Evolutionary conservation across 805 yeast genomes (phyloP).

Genomic region (Yamadazyma insecticola): DNA sequence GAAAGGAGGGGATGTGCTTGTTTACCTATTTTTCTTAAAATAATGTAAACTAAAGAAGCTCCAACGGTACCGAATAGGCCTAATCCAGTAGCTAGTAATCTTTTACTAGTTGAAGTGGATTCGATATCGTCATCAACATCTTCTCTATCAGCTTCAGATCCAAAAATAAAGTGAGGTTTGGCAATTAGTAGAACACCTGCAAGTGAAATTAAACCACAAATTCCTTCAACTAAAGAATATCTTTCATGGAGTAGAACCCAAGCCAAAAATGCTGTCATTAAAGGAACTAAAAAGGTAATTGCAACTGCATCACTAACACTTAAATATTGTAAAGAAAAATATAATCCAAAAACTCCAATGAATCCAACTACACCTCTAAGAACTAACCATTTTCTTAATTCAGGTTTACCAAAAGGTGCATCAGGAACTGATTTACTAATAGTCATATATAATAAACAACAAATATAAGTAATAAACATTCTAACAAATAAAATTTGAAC

Average conservation of each 20-base stretch:
- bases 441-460: constrained; percentile 55
- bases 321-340: constrained; percentile 67
- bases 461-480: constrained; percentile 65
- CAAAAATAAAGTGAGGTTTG: constrained; percentile 71
- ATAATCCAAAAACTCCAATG: constrained; percentile 75
- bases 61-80: constrained; percentile 68
- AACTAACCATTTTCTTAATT: constrained; percentile 48
- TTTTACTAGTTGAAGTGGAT: constrained; percentile 46
- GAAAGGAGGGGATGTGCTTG: constrained; percentile 76
- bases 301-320: constrained; percentile 79
- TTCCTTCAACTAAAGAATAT: constrained; percentile 61
- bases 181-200: constrained; percentile 78
- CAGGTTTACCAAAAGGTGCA: constrained; percentile 68
- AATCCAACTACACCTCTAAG: constrained; percentile 70
- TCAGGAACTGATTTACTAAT: constrained; percentile 45
- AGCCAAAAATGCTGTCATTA: constrained; percentile 71
- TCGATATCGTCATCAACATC: constrained; percentile 40
- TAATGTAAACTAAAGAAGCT: constrained; percentile 63
- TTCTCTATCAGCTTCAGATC: constrained; percentile 26
- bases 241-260: constrained; percentile 61
- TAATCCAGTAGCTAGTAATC: constrained; percentile 59
- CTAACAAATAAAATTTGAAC: constrained; percentile 73
- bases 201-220: constrained; percentile 65
- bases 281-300: constrained; percentile 73
- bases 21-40: constrained; percentile 70